phyloP scores from a whole-genome alignment of 1,139 yeast species.

The Pichia sp. region DNA sequence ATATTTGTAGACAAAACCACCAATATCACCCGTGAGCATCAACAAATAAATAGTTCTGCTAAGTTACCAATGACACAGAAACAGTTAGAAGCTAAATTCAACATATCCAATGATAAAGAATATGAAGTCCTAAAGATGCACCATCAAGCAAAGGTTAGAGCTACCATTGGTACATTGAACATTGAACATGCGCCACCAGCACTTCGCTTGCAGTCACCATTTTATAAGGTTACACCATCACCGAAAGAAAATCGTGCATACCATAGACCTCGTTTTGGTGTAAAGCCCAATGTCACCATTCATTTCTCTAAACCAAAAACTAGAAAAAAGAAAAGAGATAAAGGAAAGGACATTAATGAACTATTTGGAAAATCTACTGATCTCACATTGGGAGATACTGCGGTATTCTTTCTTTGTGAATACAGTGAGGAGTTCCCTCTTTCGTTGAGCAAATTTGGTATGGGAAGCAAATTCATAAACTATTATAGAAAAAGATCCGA shows the following conservation, averaged over 20 bases:
- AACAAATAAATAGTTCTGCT: constrained; percentile 23
- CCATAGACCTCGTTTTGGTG: constrained; percentile 71
- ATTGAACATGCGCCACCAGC: constrained; percentile 95
- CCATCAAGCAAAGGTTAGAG: constrained; percentile 85
- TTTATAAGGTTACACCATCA: constrained; percentile 70
- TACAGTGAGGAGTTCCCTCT: constrained; percentile 87
- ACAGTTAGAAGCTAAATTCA: constrained; percentile 49
- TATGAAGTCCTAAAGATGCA: constrained; percentile 79
- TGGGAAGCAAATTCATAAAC: constrained; percentile 91
- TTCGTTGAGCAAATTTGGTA: constrained; percentile 81
- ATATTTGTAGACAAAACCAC: constrained; percentile 47
- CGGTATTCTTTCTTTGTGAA: constrained; percentile 71
- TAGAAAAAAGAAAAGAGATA: constrained; percentile 87
- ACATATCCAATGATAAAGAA: constrained; percentile 80
- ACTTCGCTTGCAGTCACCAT: constrained; percentile 78
- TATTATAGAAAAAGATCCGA: constrained; percentile 81
- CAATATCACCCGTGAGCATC: constrained; percentile 10
- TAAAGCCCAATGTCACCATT: constrained; percentile 72
- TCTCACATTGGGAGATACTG: constrained; percentile 77
- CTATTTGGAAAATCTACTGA: constrained; percentile 66
- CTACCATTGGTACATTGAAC: constrained; percentile 83
- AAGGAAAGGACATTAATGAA: constrained; percentile 73
- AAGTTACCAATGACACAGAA: constrained; percentile 44
- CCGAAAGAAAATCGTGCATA: constrained; percentile 67
- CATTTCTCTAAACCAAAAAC: constrained; percentile 67